A percentile compares a stretch with the other conserved stretches of the same genome.
These are phyloP conservation scores for Scleroderma citrinum DNA, from an alignment of 768 basidiomycete species.

Conservation along the genomic window DNA sequence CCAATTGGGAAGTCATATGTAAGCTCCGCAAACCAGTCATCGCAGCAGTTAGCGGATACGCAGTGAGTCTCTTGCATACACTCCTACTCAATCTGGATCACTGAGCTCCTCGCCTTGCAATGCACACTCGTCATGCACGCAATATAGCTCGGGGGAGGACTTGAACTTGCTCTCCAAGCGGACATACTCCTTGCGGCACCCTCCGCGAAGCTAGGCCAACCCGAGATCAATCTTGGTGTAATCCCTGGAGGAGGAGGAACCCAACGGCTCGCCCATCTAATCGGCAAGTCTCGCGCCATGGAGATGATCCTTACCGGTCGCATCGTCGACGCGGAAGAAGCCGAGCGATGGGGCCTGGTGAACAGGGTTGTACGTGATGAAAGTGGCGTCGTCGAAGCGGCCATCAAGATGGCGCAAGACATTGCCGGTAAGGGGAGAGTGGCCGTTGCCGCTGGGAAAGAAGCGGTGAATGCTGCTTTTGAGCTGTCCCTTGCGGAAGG, in stretches of 20 bases:
- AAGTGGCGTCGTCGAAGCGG: slow-evolving; percentile 82
- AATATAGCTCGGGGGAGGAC: slow-evolving; percentile 89
- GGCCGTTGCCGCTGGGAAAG: slow-evolving; percentile 84
- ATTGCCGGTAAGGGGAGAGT: slow-evolving; percentile 82
- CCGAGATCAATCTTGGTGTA: slow-evolving; percentile 92
- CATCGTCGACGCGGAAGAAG: slow-evolving; percentile 73
- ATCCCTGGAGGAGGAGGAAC: slow-evolving; percentile 95
- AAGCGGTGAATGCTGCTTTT: slow-evolving; percentile 90
- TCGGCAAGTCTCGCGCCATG: slow-evolving; percentile 94
- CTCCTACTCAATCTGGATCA: background rate
- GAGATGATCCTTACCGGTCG: slow-evolving; percentile 89
- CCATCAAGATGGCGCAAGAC: slow-evolving; percentile 67
- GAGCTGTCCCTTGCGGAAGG: slow-evolving; percentile 81
- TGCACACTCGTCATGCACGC: slow-evolving; percentile 4
- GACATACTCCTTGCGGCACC: slow-evolving; percentile 92
- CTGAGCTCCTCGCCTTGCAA: background rate
- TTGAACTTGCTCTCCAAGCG: slow-evolving; percentile 94
- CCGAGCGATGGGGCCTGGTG: slow-evolving; percentile 82
- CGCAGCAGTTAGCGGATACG: slow-evolving; percentile 93
- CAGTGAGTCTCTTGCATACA: slow-evolving; percentile 43
- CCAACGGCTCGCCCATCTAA: slow-evolving; percentile 76
- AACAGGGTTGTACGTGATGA: slow-evolving; percentile 74
- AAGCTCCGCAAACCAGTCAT: slow-evolving; percentile 87
- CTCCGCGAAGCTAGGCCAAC: slow-evolving; percentile 90
- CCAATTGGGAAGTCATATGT: slow-evolving; percentile 73